Conservation (phyloP, 176 grass and related monocot species). For the sorghum (Sorghum bicolor) region Sorghum_bicolor_NCBIv3 NC_012872.2:11203001-11203500, state of each 20-base stretch:
- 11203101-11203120: constrained; percentile 30
- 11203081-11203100: constrained; percentile 43
- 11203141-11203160: constrained; percentile 25
- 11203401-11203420: constrained; percentile 83
- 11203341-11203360: constrained; percentile 33
- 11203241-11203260: constrained; percentile 20
- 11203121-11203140: constrained; percentile 18
- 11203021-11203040: constrained; percentile 30
- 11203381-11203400: constrained; percentile 72
- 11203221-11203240: constrained; percentile 31
- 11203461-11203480: constrained; percentile 60
- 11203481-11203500: constrained; percentile 4
- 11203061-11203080: constrained; percentile 30
- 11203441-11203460: constrained; percentile 36
- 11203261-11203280: constrained; percentile 31
- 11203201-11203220: constrained; percentile 26
- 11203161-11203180: constrained; percentile 30
- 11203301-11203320: constrained; percentile 32
- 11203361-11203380: constrained; percentile 36
- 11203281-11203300: constrained; percentile 31
- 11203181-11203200: constrained; percentile 36
- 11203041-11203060: constrained; percentile 24
- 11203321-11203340: constrained; percentile 32
- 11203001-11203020: constrained; percentile 30
- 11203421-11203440: constrained; percentile 51